Percentiles rank a stretch among this genome's conserved stretches.
Evolutionary conservation across 306 rosid genomes (phyloP).

Genomic region (Quercus glauca): DNA sequence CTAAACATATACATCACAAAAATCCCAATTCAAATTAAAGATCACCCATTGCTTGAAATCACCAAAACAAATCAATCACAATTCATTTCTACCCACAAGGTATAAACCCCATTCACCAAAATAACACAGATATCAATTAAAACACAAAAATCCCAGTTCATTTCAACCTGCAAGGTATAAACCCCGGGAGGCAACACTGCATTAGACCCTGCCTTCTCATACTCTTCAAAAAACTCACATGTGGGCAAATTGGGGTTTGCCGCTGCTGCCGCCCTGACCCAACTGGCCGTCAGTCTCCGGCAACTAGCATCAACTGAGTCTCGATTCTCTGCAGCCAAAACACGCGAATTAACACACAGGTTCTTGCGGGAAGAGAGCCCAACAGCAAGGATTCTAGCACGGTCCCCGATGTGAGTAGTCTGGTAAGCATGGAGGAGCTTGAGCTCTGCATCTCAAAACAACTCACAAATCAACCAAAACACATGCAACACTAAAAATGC

Average conservation of each 20-base stretch:
- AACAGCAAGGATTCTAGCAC: constrained; percentile 64
- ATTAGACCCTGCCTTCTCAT: constrained; percentile 62
- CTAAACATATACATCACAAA: no score
- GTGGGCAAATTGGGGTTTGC: constrained; percentile 51
- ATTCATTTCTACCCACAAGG: no score
- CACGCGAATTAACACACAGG: constrained; percentile 61
- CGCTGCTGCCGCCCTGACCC: constrained; percentile 80
- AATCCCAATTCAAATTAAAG: no score
- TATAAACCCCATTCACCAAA: no score
- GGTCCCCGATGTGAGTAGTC: constrained; percentile 54
- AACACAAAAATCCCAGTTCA: not conserved
- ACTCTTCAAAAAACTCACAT: constrained; percentile 82
- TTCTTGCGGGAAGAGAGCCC: constrained; percentile 85
- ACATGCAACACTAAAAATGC: no score
- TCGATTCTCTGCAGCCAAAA: constrained; percentile 62
- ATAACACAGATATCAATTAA: not conserved
- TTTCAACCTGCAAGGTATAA: constrained; percentile 78
- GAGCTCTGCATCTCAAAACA: constrained; percentile 40
- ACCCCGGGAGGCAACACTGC: constrained; percentile 83
- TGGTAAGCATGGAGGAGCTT: constrained; percentile 68
- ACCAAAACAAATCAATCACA: no score
- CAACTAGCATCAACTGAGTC: constrained; percentile 92
- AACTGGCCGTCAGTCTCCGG: constrained; percentile 75
- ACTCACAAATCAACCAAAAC: no score
- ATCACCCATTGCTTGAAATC: no score